These are phyloP conservation scores for Spergularia marina DNA, from an alignment of 148 eudicot genomes.

Conservation along the genomic window DNA sequence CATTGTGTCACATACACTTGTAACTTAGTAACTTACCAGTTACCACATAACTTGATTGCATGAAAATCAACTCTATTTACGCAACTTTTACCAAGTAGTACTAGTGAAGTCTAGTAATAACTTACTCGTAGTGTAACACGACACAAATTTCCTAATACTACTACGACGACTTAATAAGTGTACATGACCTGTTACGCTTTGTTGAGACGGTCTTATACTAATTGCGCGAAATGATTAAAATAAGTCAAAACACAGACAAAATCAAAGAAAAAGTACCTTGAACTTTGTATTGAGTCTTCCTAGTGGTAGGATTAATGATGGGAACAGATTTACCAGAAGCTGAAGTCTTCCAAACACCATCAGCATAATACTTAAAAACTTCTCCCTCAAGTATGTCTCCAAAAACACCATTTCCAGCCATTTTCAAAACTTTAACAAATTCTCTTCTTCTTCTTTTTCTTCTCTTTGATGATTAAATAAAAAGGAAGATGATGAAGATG, in stretches of 20 bases:
- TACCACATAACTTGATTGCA: no score
- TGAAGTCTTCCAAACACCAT: constrained; percentile 85
- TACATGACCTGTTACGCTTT: no score
- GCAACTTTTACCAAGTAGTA: neutral
- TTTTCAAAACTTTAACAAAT: constrained; percentile 1
- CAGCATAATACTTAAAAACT: constrained; percentile 75
- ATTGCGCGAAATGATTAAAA: no score
- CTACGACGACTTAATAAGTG: no score
- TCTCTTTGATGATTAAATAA: neutral
- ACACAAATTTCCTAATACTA: no score
- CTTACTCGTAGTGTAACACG: no score
- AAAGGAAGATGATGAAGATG: neutral
- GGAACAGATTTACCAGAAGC: constrained; percentile 82
- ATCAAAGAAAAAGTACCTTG: constrained; percentile 52
- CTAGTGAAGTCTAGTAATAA: no score
- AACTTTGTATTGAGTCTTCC: constrained; percentile 82
- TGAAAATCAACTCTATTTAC: no score
- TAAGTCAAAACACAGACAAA: no score
- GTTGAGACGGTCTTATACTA: no score
- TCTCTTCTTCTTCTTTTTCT: neutral
- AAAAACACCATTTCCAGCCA: constrained; percentile 81
- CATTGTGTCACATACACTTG: neutral
- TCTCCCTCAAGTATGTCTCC: constrained; percentile 76
- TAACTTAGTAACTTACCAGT: neutral
- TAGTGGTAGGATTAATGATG: constrained; percentile 83